phyloP scores from a whole-genome alignment of 2,329 filamentous ascomycete species.

The Phialophora tarda region DNA sequence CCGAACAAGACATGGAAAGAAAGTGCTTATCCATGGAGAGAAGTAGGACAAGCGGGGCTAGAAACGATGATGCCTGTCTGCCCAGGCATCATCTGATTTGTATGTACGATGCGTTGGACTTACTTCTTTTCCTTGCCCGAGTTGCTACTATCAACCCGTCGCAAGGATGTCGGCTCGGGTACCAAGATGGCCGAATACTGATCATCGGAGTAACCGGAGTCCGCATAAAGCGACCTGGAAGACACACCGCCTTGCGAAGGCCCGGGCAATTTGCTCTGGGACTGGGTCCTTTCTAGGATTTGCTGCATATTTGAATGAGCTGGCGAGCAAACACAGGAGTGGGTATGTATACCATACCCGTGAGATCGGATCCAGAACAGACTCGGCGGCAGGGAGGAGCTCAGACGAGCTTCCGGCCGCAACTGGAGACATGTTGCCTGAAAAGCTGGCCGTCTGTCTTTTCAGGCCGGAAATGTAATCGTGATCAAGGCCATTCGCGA shows the following conservation, averaged over 20 bases:
- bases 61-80: constrained; percentile 11
- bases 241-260: constrained; percentile 51
- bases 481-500: constrained; percentile 19
- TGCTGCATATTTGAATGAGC: constrained; percentile 51
- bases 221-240: constrained; percentile 45
- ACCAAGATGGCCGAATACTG: constrained; percentile 42
- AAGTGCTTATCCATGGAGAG: constrained; percentile 18
- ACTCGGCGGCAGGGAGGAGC: constrained; percentile 24
- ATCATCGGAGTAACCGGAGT: constrained; percentile 47
- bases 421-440: constrained; percentile 31
- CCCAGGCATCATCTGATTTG: not conserved
- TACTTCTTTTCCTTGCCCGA: constrained; percentile 69
- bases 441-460: constrained; percentile 1
- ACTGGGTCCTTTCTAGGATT: constrained; percentile 71
- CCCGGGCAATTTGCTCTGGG: constrained; percentile 57
- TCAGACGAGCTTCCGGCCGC: constrained; percentile 26
- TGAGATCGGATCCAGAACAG: constrained; percentile 35
- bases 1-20: constrained; percentile 15
- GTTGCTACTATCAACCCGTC: constrained; percentile 45
- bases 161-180: constrained; percentile 40
- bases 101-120: constrained; percentile 42
- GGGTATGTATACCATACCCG: constrained; percentile 25
- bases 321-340: constrained; percentile 4
- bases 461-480: constrained; percentile 28
- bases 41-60: not conserved